A percentile compares a stretch with the other conserved stretches of the same genome.
These are phyloP conservation scores for Solanum virginianum DNA, from an alignment of 257 asterid genomes.

Conservation along the genomic window DNA sequence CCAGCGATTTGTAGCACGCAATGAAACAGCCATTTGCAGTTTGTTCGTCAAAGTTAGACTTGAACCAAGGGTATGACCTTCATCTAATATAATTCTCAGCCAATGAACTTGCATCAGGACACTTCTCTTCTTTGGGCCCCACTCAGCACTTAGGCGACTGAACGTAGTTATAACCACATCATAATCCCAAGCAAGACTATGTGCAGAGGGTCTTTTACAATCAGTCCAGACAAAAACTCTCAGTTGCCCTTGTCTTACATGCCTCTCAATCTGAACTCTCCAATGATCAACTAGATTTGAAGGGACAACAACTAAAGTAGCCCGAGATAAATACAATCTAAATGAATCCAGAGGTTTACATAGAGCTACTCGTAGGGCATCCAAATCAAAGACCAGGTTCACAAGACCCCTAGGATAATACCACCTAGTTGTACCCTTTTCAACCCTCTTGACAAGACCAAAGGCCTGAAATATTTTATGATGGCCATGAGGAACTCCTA, in stretches of 20 bases:
- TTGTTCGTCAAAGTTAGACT: slow-evolving; percentile 87
- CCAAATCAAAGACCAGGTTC: slow-evolving; percentile 77
- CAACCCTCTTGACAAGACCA: slow-evolving; percentile 66
- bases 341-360: slow-evolving; percentile 76
- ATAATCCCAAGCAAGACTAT: slow-evolving; percentile 88
- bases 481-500: slow-evolving; percentile 46
- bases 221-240: slow-evolving; percentile 82
- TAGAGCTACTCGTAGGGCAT: slow-evolving; percentile 76
- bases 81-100: slow-evolving; percentile 90
- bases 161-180: slow-evolving; percentile 93
- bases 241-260: slow-evolving; percentile 71
- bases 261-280: slow-evolving; percentile 78
- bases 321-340: slow-evolving; percentile 69
- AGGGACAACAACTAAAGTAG: slow-evolving; percentile 88
- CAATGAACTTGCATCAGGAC: slow-evolving; percentile 88
- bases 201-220: slow-evolving; percentile 66
- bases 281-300: slow-evolving; percentile 90
- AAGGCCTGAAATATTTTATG: slow-evolving; percentile 77
- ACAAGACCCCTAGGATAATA: slow-evolving; percentile 59
- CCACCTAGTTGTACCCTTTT: slow-evolving; percentile 62
- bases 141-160: slow-evolving; percentile 89
- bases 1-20: slow-evolving; percentile 86
- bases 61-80: slow-evolving; percentile 97
- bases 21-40: slow-evolving; percentile 78
- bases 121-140: slow-evolving; percentile 76